Percentiles rank a stretch among this genome's conserved stretches.
Conservation (phyloP, 2,329 filamentous ascomycete species). For the Penicillium polonicum region DNA sequence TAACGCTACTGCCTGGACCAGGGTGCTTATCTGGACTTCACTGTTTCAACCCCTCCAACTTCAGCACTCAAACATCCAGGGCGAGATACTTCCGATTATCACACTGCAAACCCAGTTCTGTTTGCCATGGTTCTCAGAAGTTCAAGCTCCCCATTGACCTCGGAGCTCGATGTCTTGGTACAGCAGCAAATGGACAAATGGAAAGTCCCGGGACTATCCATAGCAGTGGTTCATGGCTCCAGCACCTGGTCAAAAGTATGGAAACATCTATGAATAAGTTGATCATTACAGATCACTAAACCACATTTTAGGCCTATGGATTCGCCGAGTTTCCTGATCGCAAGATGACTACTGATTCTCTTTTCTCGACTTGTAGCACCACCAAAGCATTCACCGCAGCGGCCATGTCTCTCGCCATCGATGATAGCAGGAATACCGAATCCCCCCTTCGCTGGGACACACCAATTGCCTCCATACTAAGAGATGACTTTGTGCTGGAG, state of each 20-base stretch:
- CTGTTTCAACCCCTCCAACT: background rate
- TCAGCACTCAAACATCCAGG: background rate
- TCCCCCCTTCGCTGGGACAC: constrained; percentile 37
- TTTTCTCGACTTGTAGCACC: constrained; percentile 29
- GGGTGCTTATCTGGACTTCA: background rate
- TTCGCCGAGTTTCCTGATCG: constrained; percentile 27
- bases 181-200: constrained; percentile 22
- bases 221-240: no score
- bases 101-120: no score
- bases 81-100: background rate
- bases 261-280: background rate
- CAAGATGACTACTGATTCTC: constrained; percentile 23
- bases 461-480: constrained; percentile 36
- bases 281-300: background rate
- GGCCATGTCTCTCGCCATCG: constrained; percentile 21
- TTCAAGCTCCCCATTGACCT: background rate
- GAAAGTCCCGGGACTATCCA: no score
- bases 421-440: constrained; percentile 18
- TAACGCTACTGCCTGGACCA: background rate
- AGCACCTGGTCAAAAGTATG: no score
- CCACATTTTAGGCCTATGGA: constrained; percentile 24
- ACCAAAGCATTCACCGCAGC: constrained; percentile 32
- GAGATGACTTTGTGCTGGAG: constrained; percentile 34
- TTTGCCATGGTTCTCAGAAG: background rate
- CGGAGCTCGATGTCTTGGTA: constrained; percentile 22